Conservation (phyloP, 768 basidiomycete genomes). For the Pisolithus albus region DNA sequence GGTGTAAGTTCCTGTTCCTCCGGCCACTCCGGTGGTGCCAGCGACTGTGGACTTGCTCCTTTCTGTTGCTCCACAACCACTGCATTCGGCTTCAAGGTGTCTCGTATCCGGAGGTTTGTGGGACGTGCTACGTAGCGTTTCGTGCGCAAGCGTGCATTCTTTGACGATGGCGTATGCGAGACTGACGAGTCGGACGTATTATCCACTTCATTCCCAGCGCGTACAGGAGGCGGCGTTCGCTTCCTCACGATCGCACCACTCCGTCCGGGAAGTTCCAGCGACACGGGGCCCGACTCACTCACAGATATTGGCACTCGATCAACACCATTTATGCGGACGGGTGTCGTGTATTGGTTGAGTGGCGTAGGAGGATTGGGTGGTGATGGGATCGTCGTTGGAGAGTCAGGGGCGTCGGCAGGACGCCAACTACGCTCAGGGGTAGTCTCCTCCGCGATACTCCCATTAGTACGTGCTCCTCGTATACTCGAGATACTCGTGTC, state of each 20-base stretch:
- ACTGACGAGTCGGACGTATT: conserved; percentile 46
- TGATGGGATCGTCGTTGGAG: conserved; percentile 20
- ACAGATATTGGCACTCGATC: conserved; percentile 28
- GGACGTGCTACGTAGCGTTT: conserved; percentile 45
- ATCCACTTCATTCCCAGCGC: conserved; percentile 11
- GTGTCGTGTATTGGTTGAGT: conserved; percentile 10
- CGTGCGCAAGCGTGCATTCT: conserved; percentile 38
- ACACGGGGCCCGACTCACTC: conserved; percentile 13
- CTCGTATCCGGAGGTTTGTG: conserved; percentile 42
- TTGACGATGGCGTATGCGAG: conserved; percentile 29
- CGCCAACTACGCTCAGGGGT: conserved; percentile 26
- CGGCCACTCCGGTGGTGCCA: conserved; percentile 46
- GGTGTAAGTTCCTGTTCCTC: conserved; percentile 56
- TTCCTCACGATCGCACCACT: conserved; percentile 31
- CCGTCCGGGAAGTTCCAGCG: conserved; percentile 23
- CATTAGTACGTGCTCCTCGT: conserved; percentile 11
- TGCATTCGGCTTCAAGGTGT: conserved; percentile 9
- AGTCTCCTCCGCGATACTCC: conserved; percentile 17
- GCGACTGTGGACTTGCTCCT: conserved; percentile 37
- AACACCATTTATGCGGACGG: conserved; percentile 26
- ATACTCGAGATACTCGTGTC: conserved; percentile 32
- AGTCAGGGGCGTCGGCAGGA: conserved; percentile 28
- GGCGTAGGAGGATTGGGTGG: conserved; percentile 30
- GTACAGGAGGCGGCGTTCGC: conserved; percentile 29
- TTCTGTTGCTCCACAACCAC: conserved; percentile 29